phyloP scores from a whole-genome alignment of 2,329 filamentous ascomycete species.

The Epichloe glyceriae region DNA sequence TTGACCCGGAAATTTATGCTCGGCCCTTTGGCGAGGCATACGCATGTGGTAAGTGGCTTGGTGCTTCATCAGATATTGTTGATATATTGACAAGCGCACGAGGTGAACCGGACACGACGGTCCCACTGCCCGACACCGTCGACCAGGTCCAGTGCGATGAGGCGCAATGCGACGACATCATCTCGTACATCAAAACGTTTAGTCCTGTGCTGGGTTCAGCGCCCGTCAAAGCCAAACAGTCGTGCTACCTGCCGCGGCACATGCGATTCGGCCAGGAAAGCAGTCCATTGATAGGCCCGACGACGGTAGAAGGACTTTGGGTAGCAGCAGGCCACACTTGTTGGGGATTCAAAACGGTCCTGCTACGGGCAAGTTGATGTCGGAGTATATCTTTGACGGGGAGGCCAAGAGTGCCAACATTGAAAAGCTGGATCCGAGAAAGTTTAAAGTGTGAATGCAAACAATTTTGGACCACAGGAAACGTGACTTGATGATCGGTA shows the following conservation, averaged over 20 bases:
- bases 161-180: constrained; percentile 68
- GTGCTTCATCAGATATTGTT: too few relatives aligned
- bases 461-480: too few relatives aligned
- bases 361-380: constrained; percentile 70
- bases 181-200: constrained; percentile 61
- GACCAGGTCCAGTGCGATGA: constrained; percentile 67
- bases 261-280: constrained; percentile 44
- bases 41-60: constrained; percentile 56
- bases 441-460: constrained; percentile 35
- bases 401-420: constrained; percentile 54
- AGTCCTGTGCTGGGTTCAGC: constrained; percentile 54
- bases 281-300: constrained; percentile 66
- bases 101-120: constrained; percentile 63
- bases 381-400: constrained; percentile 67
- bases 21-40: constrained; percentile 83
- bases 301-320: constrained; percentile 59
- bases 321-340: constrained; percentile 88
- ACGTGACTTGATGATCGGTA: too few relatives aligned
- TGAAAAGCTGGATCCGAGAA: constrained; percentile 52
- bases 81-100: neutral
- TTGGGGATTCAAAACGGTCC: constrained; percentile 96
- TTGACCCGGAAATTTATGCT: constrained; percentile 87
- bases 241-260: constrained; percentile 84
- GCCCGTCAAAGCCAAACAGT: constrained; percentile 63
- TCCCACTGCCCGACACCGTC: constrained; percentile 63